Evolutionary conservation across 1,284 basidiomycete genomes (phyloP), one percentile per base, ranked within the genome.

Genomic region (Apiotrichum porosum): DNA sequence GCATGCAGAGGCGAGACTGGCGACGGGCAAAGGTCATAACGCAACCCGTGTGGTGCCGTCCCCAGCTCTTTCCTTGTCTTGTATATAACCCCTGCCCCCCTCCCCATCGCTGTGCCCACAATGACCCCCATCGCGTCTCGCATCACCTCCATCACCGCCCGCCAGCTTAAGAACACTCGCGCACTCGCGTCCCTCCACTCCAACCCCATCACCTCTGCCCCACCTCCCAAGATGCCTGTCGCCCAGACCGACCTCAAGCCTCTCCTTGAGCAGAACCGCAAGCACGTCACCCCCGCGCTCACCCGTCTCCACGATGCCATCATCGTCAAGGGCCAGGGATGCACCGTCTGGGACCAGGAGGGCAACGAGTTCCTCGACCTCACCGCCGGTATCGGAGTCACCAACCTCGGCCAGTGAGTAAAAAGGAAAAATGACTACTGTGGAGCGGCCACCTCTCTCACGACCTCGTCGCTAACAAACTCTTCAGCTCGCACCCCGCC

Each of bases 241-340:
- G 43, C 54, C 30, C 37, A 52, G 48, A 38, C 47, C 51, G 41
- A 57, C 51, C 47, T 56, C 40, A 47, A 47, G 18, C 44, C 47
- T n/a, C 56, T 60, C 34, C 51, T 58, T 43, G 51, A 37, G 34
- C 52, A 53, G 37, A 56, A 50, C 44, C 51, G 43, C 40, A 56
- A 55, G 54, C 58, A 63, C 51, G 56, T 63, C 44, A 60, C 62
- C n/a, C 60, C 60, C 21, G 62, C 60, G 17, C 61, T 63, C 42
- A 55, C 60, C 30, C 56, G 62, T 15, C 45, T 65, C 31, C 62
- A 61, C 48, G 61, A 88, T 51, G 83, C 81, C 9, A 78, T 92
- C 48, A 83, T 92, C 73, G 76, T 78, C 47, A 85, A 82, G 61
- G 89, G 84, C 31, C 76, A 83, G 61, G 89, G 88, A n/a, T 83